Evolutionary conservation across 352 stramenopile genomes (phyloP), one percentile per base, ranked within the genome.

Genomic region (Pythium biforme): DNA sequence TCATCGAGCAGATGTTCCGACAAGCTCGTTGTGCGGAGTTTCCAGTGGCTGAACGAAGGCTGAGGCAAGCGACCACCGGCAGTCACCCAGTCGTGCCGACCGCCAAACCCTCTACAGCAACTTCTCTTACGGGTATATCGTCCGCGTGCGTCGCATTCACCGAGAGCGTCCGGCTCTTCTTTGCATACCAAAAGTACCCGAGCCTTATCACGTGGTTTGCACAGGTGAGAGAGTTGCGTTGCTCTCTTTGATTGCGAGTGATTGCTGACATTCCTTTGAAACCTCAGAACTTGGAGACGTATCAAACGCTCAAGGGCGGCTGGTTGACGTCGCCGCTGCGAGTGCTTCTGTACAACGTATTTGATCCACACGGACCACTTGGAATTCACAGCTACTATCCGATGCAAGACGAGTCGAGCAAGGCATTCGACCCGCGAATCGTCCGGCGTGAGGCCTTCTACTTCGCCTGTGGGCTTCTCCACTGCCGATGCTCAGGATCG

Each of bases 321-420:
- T 95, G 85, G 82, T 29, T 11, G 0, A 33, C 23, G 0, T 93
- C 87, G 9, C 82, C 81, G 54, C 46, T 95, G 49, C 77, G 82
- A 57, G 89, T 80, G 10, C 57, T 94, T 19, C 49, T 94, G 39
- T 62, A 89, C 37, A 95, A 95, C 33, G 70, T 89, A 4, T 73
- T 95, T 9, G 87, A 95, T 58, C 79, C 81, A 2, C 77, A 92
- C 53, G 87, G 87, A 7, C 79, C 85, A 7, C 74, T 95, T 1
- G 87, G 87, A 2, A 83, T 95, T 57, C 66, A 91, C 47, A 90
- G 75, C 47, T 95, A 92, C 65, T 95, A 94, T 52, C 82, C 83
- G 15, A 85, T 86, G 7, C 68, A 83, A 31, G 69, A 54, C 15
- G 63, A 45, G 22, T 19, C 41, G 1, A 57, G 64, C 19, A 26